Conservation (phyloP, 2,329 filamentous ascomycete genomes). For the Parafenestella ontariensis region DNA sequence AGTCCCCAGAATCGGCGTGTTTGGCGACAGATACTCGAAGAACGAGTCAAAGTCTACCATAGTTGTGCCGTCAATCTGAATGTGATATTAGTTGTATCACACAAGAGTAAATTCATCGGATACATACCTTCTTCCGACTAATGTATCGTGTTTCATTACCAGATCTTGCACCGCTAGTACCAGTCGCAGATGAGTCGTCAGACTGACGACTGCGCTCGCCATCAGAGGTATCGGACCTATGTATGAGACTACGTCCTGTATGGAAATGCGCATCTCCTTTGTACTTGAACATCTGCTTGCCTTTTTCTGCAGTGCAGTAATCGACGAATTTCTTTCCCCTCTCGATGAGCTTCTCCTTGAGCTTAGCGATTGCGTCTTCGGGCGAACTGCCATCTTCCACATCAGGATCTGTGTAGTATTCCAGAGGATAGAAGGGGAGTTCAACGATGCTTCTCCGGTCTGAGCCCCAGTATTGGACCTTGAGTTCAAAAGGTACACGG, state of each 20-base stretch:
- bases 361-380: not conserved
- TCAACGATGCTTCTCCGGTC: not conserved
- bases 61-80: not conserved
- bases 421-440: not conserved
- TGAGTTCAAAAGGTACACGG: not conserved
- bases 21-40: not conserved
- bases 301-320: not conserved
- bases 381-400: not conserved
- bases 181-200: not conserved
- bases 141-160: not conserved
- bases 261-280: not conserved
- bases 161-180: not conserved
- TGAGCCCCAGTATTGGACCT: not conserved
- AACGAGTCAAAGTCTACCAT: not conserved
- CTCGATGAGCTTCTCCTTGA: not conserved
- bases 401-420: not conserved
- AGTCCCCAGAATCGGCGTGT: not conserved
- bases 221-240: not conserved
- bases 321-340: not conserved
- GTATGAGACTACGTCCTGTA: not conserved
- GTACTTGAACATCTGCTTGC: not conserved
- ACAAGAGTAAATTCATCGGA: not conserved
- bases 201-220: not conserved
- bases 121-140: not conserved
- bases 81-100: not conserved